phyloP scores from a whole-genome alignment of 1,284 basidiomycete species.

The Volvariella surrecta region DNA sequence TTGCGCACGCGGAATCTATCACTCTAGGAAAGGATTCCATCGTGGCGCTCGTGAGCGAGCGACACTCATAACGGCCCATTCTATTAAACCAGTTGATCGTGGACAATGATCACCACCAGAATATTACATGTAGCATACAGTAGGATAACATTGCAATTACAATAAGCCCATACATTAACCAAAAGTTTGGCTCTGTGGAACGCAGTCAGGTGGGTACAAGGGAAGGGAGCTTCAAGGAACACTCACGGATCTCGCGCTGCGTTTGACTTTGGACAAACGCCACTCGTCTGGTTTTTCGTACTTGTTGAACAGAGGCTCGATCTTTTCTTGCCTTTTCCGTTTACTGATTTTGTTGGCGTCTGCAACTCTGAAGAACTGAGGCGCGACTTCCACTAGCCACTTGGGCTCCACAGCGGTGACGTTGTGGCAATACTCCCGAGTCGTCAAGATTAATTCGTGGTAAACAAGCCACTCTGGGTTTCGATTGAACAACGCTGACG shows the following conservation, averaged over 20 bases:
- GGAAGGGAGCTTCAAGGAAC: slow-evolving; percentile 4
- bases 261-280: slow-evolving; percentile 82
- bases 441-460: slow-evolving; percentile 54
- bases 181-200: slow-evolving; percentile 67
- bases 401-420: slow-evolving; percentile 96
- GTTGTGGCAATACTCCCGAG: slow-evolving; percentile 92
- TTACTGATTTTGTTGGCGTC: slow-evolving; percentile 96
- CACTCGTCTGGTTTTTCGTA: slow-evolving; percentile 89
- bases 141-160: too few relatives aligned
- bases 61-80: slow-evolving; percentile 1
- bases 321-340: slow-evolving; percentile 95
- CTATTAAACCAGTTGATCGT: too few relatives aligned
- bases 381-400: slow-evolving; percentile 97
- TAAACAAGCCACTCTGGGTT: slow-evolving; percentile 65
- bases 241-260: slow-evolving; percentile 76
- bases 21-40: slow-evolving; percentile 35
- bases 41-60: slow-evolving; percentile 14
- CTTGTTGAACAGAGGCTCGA: slow-evolving; percentile 87
- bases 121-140: too few relatives aligned
- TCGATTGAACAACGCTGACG: slow-evolving; percentile 94
- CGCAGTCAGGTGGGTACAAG: slow-evolving; percentile 7
- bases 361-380: slow-evolving; percentile 96
- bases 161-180: slow-evolving; percentile 33
- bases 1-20: slow-evolving; percentile 1
- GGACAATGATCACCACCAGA: too few relatives aligned